phyloP scores from a whole-genome alignment of 805 yeast species.

The Metschnikowia gruessii region DNA sequence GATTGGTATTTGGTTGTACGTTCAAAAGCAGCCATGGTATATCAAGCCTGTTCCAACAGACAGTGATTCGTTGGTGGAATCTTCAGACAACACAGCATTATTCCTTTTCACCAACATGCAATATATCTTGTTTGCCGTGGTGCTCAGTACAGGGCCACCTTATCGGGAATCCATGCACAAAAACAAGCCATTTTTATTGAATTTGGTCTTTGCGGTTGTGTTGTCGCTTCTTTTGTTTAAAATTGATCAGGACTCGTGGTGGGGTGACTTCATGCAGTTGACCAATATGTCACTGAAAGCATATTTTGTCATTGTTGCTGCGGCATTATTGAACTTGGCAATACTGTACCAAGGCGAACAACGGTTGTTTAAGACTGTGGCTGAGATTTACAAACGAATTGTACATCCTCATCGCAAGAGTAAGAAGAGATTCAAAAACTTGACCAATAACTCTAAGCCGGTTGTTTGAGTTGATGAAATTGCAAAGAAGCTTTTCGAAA shows the following conservation, averaged over 20 bases:
- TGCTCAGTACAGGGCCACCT: slow-evolving; percentile 92
- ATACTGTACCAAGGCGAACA: slow-evolving; percentile 46
- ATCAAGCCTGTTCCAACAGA: slow-evolving; percentile 76
- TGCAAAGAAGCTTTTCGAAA: neutral
- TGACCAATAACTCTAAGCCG: slow-evolving; percentile 10
- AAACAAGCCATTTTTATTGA: slow-evolving; percentile 68
- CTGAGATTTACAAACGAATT: slow-evolving; percentile 37
- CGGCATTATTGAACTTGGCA: slow-evolving; percentile 49
- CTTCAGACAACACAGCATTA: slow-evolving; percentile 85
- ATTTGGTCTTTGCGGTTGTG: slow-evolving; percentile 49
- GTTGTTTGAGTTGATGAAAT: neutral
- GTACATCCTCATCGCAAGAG: slow-evolving; percentile 28
- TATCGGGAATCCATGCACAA: slow-evolving; percentile 72
- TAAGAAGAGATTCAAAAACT: slow-evolving; percentile 33
- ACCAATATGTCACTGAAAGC: slow-evolving; percentile 54
- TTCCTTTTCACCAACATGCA: slow-evolving; percentile 84
- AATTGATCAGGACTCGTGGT: slow-evolving; percentile 46
- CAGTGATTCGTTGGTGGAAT: slow-evolving; percentile 65
- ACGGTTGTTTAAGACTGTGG: slow-evolving; percentile 40
- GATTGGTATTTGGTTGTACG: slow-evolving; percentile 58
- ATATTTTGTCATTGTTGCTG: slow-evolving; percentile 47
- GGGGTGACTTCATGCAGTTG: slow-evolving; percentile 74
- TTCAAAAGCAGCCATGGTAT: slow-evolving; percentile 69
- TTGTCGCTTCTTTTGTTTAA: slow-evolving; percentile 56
- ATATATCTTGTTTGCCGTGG: slow-evolving; percentile 77